Conservation (phyloP, 768 basidiomycete species). For the Heimioporus sp. region DNA sequence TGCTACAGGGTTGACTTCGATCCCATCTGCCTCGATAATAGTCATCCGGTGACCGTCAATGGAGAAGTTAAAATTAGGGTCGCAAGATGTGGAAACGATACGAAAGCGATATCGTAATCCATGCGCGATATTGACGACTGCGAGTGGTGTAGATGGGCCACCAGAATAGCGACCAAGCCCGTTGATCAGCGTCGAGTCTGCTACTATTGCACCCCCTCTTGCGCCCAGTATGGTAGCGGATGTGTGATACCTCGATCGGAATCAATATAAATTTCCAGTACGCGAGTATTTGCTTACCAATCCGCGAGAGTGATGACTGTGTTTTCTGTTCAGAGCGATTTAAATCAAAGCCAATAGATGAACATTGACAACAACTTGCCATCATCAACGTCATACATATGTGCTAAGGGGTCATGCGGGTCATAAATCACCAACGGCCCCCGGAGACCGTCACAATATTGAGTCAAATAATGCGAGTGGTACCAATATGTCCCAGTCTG, state of each 20-base stretch:
- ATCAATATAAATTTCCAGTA: conserved; percentile 6
- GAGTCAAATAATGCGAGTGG: conserved; percentile 38
- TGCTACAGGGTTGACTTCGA: conserved; percentile 38
- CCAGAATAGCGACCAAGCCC: conserved; percentile 46
- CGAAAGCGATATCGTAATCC: conserved; percentile 54
- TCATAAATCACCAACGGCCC: conserved; percentile 46
- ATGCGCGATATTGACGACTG: conserved; percentile 42
- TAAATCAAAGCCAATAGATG: background rate
- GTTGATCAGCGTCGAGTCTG: conserved; percentile 51
- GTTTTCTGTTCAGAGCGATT: conserved; percentile 17
- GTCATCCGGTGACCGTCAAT: conserved; percentile 49
- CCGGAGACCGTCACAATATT: conserved; percentile 44
- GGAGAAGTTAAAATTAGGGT: conserved; percentile 39
- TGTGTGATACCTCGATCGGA: conserved; percentile 35
- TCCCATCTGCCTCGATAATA: conserved; percentile 53
- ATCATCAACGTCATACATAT: conserved; percentile 47
- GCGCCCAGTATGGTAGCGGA: conserved; percentile 17
- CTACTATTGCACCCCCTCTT: conserved; percentile 7
- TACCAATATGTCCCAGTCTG: conserved; percentile 52
- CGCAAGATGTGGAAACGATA: conserved; percentile 49
- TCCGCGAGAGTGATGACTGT: conserved; percentile 52
- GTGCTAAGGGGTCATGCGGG: conserved; percentile 38
- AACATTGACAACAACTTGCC: conserved; percentile 22
- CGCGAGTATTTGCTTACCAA: conserved; percentile 30
- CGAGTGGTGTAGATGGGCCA: conserved; percentile 39